Conservation (phyloP, 805 yeast species). For the Candida ipomoeae region DNA sequence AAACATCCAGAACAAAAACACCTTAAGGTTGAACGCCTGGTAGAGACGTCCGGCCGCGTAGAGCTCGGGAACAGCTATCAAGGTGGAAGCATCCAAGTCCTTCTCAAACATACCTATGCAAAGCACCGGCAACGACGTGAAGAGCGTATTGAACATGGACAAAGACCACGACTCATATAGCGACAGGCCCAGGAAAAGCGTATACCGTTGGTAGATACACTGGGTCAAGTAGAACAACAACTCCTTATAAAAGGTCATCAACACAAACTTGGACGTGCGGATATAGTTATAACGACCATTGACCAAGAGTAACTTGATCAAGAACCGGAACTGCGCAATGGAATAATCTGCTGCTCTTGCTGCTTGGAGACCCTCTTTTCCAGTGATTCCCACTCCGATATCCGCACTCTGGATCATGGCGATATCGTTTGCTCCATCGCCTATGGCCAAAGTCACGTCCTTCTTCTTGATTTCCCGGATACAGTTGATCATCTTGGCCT, state of each 20-base stretch:
- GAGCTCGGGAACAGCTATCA: conserved; percentile 87
- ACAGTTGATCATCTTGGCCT: conserved; percentile 79
- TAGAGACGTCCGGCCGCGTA: conserved; percentile 73
- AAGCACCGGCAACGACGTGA: conserved; percentile 87
- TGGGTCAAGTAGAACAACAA: conserved; percentile 85
- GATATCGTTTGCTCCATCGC: conserved; percentile 98
- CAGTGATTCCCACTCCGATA: conserved; percentile 96
- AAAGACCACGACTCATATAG: conserved; percentile 94
- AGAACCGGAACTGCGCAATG: conserved; percentile 86
- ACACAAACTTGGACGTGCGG: conserved; percentile 84
- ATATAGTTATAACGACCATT: conserved; percentile 96
- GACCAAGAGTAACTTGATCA: conserved; percentile 78
- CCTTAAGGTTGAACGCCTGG: conserved; percentile 64
- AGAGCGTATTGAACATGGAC: conserved; percentile 94
- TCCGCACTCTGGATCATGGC: conserved; percentile 99
- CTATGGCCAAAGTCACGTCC: conserved; percentile 89
- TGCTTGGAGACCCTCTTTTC: conserved; percentile 95
- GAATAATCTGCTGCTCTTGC: conserved; percentile 93
- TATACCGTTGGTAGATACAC: conserved; percentile 77
- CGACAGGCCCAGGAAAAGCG: conserved; percentile 89
- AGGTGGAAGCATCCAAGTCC: conserved; percentile 82
- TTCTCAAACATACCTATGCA: conserved; percentile 94
- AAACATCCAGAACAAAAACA: conserved; percentile 75
- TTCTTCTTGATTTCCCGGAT: conserved; percentile 67
- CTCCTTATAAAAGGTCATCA: conserved; percentile 94